Percentiles rank a stretch among this genome's conserved stretches.
Evolutionary conservation across 441 rosid genomes (phyloP).

Genomic region (Populus hybrid): DNA sequence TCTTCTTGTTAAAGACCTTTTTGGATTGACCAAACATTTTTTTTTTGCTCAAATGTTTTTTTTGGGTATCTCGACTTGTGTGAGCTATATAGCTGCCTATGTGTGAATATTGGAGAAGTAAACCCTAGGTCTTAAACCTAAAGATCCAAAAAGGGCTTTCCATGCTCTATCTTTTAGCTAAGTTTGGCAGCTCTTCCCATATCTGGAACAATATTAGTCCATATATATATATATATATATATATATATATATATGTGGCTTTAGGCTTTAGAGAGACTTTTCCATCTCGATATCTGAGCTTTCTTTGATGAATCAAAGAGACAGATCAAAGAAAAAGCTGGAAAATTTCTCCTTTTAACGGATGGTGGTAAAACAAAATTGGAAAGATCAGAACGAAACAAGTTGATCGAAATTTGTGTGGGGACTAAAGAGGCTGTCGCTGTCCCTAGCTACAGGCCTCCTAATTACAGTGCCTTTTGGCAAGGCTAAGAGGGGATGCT

Average conservation of each 20-base stretch:
- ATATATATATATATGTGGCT: neutral
- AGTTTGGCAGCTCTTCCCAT: neutral
- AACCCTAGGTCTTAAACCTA: neutral
- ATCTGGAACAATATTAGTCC: neutral
- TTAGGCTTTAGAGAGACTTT: neutral
- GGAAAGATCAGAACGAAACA: neutral
- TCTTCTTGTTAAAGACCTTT: neutral
- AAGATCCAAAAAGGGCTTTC: neutral
- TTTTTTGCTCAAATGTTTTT: too few relatives aligned
- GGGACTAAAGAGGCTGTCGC: slow-evolving; percentile 28
- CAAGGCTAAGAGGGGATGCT: slow-evolving; percentile 12
- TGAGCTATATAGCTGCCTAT: neutral
- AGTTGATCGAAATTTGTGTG: slow-evolving; percentile 12
- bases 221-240: too few relatives aligned
- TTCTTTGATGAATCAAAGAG: neutral
- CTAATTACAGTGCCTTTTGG: slow-evolving; percentile 16
- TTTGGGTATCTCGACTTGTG: neutral
- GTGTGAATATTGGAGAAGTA: neutral
- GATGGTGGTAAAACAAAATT: slow-evolving; percentile 9
- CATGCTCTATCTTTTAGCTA: neutral
- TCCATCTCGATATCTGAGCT: slow-evolving; percentile 7
- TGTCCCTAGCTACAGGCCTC: slow-evolving; percentile 20
- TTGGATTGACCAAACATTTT: neutral
- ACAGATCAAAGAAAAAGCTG: neutral
- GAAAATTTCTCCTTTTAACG: neutral